Percentiles rank a stretch among this genome's conserved stretches.
Evolutionary conservation across 1,139 yeast genomes (phyloP).

Genomic region (Protomyces macrosporus): DNA sequence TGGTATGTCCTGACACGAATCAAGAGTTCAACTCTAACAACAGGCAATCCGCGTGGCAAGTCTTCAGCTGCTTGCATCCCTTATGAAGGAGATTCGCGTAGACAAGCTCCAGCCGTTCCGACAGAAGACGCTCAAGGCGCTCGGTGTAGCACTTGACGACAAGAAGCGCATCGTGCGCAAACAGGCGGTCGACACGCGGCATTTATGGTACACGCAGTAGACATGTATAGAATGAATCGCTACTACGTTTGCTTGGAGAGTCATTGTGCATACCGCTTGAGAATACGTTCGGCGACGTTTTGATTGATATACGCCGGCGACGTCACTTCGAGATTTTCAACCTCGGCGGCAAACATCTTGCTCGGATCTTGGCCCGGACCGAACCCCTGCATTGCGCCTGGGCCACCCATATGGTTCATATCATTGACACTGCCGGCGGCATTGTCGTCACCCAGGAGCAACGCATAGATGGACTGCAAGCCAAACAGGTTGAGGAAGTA

Average conservation of each 20-base stretch:
- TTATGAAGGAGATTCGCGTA: constrained; percentile 45
- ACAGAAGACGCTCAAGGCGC: constrained; percentile 46
- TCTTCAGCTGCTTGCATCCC: constrained; percentile 51
- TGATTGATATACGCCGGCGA: constrained; percentile 55
- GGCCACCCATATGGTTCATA: constrained; percentile 30
- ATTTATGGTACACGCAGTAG: constrained; percentile 35
- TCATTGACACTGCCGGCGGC: constrained; percentile 29
- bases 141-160: constrained; percentile 63
- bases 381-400: constrained; percentile 40
- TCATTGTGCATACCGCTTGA: constrained; percentile 38
- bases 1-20: background rate
- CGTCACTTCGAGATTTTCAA: constrained; percentile 69
- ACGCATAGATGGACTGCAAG: constrained; percentile 69
- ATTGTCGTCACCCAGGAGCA: constrained; percentile 56
- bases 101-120: constrained; percentile 51
- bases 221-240: no score
- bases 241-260: no score
- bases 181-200: constrained; percentile 73
- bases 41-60: constrained; percentile 54
- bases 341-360: constrained; percentile 60
- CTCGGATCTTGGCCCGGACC: constrained; percentile 49
- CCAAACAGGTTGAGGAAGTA: constrained; percentile 87
- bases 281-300: constrained; percentile 61
- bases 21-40: constrained; percentile 31
- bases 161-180: constrained; percentile 67